Base-by-base conservation (phyloP, 352 stramenopile genomes). In the Globisporangium polare region DNA sequence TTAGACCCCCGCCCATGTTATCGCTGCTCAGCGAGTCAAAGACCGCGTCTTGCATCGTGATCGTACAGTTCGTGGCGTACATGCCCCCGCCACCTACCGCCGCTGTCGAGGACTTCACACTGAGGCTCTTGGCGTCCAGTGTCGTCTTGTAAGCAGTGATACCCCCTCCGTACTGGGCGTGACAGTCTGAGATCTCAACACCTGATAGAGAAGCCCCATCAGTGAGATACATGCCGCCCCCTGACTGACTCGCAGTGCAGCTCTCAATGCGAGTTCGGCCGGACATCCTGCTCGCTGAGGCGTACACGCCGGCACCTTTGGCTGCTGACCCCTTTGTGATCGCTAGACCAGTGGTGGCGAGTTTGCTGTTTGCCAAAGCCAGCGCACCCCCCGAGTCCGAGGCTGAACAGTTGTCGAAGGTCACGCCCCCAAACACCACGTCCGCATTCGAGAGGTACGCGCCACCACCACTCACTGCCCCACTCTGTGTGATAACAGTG, bases 151-250 rank as follows among this genome's bases (percentile, higher is more conserved):
- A 41, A 5, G 50, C 29, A 4, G 50, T 39, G 20, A 68, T 52
- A 18, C 53, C 62, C 3, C 62, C 62, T 2, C 62, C 62, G 13
- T 31, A 22, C 5, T 27, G 26, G 4, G 62, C 55, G 10, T 9
- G 7, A 37, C 62, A 66, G 2, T 20, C 15, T 8, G n/a, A 17
- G 20, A 64, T 15, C 43, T 69, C 10, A 18, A 73, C 3, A 12
- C 52, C 49, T 65, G 27, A 8, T 18, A 64, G 29, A 15, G 53
- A 24, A 29, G 35, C 41, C 1, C 57, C n/a, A 22, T 64, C 52
- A n/a, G 57, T 45, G 2, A 59, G 50, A 39, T 66, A 82, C 0
- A 75, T 27, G 8, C 78, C 78, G 1, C 67, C 81, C 43, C 78
- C 81, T 15, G 66, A 56, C 15, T 63, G 43, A 2, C 60, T 53